Percentiles rank a stretch among this genome's conserved stretches.
Conservation (phyloP, 352 stramenopile species). For the Phytophthora fragariae region DNA sequence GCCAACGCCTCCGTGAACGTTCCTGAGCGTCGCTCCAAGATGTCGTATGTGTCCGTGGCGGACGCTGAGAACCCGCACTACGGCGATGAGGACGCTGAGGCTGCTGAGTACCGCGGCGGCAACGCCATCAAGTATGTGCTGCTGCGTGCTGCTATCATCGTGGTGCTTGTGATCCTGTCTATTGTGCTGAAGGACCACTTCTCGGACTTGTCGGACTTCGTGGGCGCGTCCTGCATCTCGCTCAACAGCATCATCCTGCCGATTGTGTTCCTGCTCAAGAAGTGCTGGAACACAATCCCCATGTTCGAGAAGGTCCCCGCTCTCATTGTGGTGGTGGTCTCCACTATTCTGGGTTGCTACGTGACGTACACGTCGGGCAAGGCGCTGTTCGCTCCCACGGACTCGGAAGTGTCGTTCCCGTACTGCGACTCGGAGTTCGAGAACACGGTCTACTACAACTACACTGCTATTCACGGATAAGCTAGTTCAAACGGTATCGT, state of each 20-base stretch:
- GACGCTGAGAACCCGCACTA: conserved; percentile 34
- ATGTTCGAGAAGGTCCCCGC: conserved; percentile 29
- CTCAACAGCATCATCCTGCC: conserved; percentile 54
- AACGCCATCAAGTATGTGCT: conserved; percentile 50
- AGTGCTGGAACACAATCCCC: conserved; percentile 28
- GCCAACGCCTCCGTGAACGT: conserved; percentile 36
- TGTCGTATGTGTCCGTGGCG: conserved; percentile 40
- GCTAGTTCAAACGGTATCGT: not conserved
- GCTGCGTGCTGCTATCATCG: conserved; percentile 44
- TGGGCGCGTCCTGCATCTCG: conserved; percentile 51
- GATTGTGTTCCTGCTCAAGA: conserved; percentile 35
- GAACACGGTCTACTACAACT: conserved; percentile 40
- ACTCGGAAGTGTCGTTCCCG: conserved; percentile 30
- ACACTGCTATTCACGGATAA: conserved; percentile 31
- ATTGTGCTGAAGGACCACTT: conserved; percentile 54
- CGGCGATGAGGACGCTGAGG: conserved; percentile 27
- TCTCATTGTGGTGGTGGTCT: conserved; percentile 24
- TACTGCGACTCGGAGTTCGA: conserved; percentile 32
- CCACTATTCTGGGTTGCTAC: conserved; percentile 23
- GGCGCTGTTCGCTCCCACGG: conserved; percentile 21
- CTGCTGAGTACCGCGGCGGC: conserved; percentile 38
- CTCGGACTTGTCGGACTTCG: conserved; percentile 50
- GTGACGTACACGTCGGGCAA: conserved; percentile 38
- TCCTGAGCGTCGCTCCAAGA: conserved; percentile 29
- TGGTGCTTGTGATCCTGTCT: conserved; percentile 44